Conservation (phyloP, 768 basidiomycete species). For the Tricholoma flavovirens region DNA sequence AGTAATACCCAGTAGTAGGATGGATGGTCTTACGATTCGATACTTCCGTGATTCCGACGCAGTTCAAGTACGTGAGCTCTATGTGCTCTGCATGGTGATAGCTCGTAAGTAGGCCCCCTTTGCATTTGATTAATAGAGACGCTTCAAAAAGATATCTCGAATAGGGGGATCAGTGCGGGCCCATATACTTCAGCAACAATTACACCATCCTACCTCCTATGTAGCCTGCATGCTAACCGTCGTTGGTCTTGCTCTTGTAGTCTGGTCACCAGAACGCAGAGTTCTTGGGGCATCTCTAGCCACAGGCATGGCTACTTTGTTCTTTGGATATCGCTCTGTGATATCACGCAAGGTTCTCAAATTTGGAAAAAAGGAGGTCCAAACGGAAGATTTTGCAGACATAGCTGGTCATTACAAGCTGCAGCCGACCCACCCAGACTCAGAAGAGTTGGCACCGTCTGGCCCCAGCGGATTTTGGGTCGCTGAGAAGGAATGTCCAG, state of each 20-base stretch:
- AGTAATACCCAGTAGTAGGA: not conserved
- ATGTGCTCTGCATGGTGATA: slow-evolving; percentile 1
- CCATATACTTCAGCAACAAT: slow-evolving; percentile 5
- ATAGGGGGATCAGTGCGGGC: slow-evolving; percentile 18
- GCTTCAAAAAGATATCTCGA: not conserved
- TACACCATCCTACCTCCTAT: slow-evolving; percentile 8
- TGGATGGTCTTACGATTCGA: slow-evolving; percentile 5
- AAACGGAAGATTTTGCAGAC: slow-evolving; percentile 17
- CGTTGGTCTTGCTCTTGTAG: slow-evolving; percentile 1
- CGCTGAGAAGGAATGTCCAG: slow-evolving; percentile 12
- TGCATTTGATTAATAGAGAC: no score
- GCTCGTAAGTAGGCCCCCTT: not conserved
- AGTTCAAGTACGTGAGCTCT: slow-evolving; percentile 5
- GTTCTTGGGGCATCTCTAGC: slow-evolving; percentile 5
- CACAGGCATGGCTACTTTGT: not conserved
- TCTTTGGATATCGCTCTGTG: slow-evolving; percentile 12
- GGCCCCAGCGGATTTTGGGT: slow-evolving; percentile 20
- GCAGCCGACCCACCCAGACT: not conserved
- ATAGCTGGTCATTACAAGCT: slow-evolving; percentile 15
- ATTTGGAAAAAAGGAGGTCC: not conserved
- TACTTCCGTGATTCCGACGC: slow-evolving; percentile 8
- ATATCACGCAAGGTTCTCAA: slow-evolving; percentile 7
- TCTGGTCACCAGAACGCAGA: not conserved
- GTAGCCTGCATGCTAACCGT: slow-evolving; percentile 9
- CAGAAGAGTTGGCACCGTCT: not conserved